Base-by-base conservation (phyloP, 2,329 filamentous ascomycete species). In the Calonectria pseudoturangicola region DNA sequence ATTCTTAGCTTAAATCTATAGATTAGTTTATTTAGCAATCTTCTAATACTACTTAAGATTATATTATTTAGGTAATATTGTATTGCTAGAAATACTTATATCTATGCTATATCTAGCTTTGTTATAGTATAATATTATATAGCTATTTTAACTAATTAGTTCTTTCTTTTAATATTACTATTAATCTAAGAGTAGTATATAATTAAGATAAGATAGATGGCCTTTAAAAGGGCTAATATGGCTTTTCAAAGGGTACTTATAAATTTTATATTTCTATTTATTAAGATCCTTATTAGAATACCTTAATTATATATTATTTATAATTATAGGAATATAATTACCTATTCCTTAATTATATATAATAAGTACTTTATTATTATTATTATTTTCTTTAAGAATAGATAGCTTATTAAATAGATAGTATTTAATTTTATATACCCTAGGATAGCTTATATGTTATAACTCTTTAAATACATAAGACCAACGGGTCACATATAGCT, bases 341-440 rank as follows among this genome's bases (percentile, higher is more conserved):
- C 4, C 3, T 50, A 50, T 1, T 50, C 1, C 3, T 27, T 13
- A 13, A 27, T 50, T 13, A 27, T 27, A 48, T 50, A 50, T 12
- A 50, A 15, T 13, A 50, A 27, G 4, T 15, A 27, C 27, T 15
- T 4, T 27, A 50, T 15, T 2, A 50, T 48, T 10, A 48, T 25
- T 48, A 48, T 25, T 48, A 48, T 25, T 48, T 48, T 48, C n/a
- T 48, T 48, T 8, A n/a, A 48, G 12, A 48, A 48, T 48, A 25
- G 4, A 12, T 48, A 48, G 8, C 4, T 41, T 41, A 41, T 41
- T 8, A 41, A 13, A 13, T 41, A 41, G 4, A 41, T 13, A 8
- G 8, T 41, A 41, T 25, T 25, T 21, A 21, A 48, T 50, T 16
- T 27, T 27, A 13, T 27, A 50, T 13, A 27, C 12, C 43, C 4